A percentile compares a stretch with the other conserved stretches of the same genome.
Conservation (phyloP, 805 yeast species). For the Tetrapisispora phaffii region DNA sequence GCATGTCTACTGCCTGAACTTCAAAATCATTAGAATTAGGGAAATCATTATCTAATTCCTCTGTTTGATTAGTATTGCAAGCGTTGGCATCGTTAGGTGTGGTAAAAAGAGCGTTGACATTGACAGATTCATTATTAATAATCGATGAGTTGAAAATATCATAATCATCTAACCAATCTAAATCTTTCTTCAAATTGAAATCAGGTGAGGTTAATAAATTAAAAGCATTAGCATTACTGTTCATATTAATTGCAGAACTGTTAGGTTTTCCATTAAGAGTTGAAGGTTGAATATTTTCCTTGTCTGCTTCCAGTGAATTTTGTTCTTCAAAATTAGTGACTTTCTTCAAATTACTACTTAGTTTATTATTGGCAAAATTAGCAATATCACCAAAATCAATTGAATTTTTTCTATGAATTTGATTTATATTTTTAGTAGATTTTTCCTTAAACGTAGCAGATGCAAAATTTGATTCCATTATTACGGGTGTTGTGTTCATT, state of each 20-base stretch:
- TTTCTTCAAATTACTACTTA: background rate
- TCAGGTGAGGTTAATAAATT: conserved; percentile 15
- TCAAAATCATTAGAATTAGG: background rate
- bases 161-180: conserved; percentile 20
- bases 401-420: background rate
- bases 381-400: background rate
- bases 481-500: conserved; percentile 13
- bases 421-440: background rate
- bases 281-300: conserved; percentile 24
- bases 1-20: background rate
- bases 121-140: conserved; percentile 1
- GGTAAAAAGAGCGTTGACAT: conserved; percentile 5
- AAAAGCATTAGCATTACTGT: conserved; percentile 4
- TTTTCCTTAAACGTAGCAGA: background rate
- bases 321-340: background rate
- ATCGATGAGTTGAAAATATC: conserved; percentile 10
- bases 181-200: conserved; percentile 1
- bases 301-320: conserved; percentile 11
- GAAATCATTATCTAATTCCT: conserved; percentile 8
- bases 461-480: conserved; percentile 3
- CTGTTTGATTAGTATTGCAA: conserved; percentile 12
- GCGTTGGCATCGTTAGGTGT: conserved; percentile 16
- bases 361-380: background rate
- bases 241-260: background rate
- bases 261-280: background rate